Conservation (phyloP, 495 filamentous ascomycete genomes). For the Penicillium egyptiacum region DNA sequence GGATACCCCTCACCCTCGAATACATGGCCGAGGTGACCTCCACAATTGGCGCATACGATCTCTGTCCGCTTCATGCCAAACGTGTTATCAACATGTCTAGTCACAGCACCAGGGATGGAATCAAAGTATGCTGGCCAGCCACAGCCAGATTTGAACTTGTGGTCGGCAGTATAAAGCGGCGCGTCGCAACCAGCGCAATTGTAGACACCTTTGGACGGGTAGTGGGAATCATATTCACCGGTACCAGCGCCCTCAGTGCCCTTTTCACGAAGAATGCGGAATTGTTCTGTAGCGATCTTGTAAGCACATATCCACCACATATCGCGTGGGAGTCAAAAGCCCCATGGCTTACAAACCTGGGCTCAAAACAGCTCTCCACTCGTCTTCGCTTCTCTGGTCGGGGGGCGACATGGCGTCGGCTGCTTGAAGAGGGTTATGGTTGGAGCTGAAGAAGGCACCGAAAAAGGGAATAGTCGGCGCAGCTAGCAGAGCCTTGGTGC, state of each 20-base stretch:
- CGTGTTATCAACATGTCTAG: slow-evolving; percentile 68
- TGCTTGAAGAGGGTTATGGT: slow-evolving; percentile 35
- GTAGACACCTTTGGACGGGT: slow-evolving; percentile 72
- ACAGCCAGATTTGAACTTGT: slow-evolving; percentile 95
- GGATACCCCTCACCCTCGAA: slow-evolving; percentile 93
- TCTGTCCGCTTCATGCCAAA: slow-evolving; percentile 87
- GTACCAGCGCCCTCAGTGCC: slow-evolving; percentile 80
- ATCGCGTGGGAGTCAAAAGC: not conserved
- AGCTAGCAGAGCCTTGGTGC: slow-evolving; percentile 48
- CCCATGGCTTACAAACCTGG: slow-evolving; percentile 53
- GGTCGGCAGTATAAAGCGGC: slow-evolving; percentile 82
- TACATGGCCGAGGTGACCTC: slow-evolving; percentile 93
- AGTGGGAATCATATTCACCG: slow-evolving; percentile 86
- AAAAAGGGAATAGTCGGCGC: slow-evolving; percentile 77
- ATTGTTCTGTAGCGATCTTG: slow-evolving; percentile 67
- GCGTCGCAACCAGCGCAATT: slow-evolving; percentile 81
- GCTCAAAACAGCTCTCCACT: slow-evolving; percentile 84
- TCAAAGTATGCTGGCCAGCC: slow-evolving; percentile 99
- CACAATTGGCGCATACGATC: slow-evolving; percentile 91
- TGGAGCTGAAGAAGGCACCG: slow-evolving; percentile 72
- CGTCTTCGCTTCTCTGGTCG: slow-evolving; percentile 71
- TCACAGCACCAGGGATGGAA: slow-evolving; percentile 85
- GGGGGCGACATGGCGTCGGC: slow-evolving; percentile 72
- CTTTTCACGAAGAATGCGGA: slow-evolving; percentile 85
- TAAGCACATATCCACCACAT: slow-evolving; percentile 7